Percentiles rank a stretch among this genome's conserved stretches.
Evolutionary conservation across 805 yeast genomes (phyloP).

Genomic region (Clavispora fructus): DNA sequence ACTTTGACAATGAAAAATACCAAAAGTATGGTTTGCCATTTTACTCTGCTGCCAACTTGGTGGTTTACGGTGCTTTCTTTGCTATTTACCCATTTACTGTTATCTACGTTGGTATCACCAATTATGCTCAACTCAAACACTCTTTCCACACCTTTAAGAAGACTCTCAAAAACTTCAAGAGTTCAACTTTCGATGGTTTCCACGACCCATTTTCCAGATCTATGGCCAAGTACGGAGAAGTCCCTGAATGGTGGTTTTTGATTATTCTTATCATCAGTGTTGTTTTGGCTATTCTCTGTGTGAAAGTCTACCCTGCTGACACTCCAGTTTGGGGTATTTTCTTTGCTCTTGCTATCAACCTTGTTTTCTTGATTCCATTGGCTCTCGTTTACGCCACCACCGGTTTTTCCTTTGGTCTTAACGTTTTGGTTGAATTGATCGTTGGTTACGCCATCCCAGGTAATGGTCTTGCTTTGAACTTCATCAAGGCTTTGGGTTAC

Average conservation of each 20-base stretch:
- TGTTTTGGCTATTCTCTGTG: constrained; percentile 29
- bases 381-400: constrained; percentile 25
- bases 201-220: constrained; percentile 28
- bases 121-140: constrained; percentile 11
- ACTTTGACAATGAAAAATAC: constrained; percentile 15
- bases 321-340: constrained; percentile 35
- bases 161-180: constrained; percentile 13
- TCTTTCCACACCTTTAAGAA: constrained; percentile 10
- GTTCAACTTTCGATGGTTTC: constrained; percentile 27
- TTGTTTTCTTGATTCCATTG: constrained; percentile 29
- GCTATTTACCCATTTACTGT: constrained; percentile 22
- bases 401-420: constrained; percentile 29
- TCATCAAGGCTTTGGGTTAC: constrained; percentile 56
- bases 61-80: constrained; percentile 19
- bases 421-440: constrained; percentile 33
- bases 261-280: constrained; percentile 22
- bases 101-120: constrained; percentile 14
- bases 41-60: constrained; percentile 19
- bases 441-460: constrained; percentile 36
- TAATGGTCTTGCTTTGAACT: constrained; percentile 32
- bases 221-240: constrained; percentile 31
- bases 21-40: constrained; percentile 18
- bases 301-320: constrained; percentile 25
- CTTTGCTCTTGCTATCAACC: constrained; percentile 29
- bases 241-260: constrained; percentile 29